phyloP scores from a whole-genome alignment of 257 asterid genomes.

The Penstemon davidsonii region DNA sequence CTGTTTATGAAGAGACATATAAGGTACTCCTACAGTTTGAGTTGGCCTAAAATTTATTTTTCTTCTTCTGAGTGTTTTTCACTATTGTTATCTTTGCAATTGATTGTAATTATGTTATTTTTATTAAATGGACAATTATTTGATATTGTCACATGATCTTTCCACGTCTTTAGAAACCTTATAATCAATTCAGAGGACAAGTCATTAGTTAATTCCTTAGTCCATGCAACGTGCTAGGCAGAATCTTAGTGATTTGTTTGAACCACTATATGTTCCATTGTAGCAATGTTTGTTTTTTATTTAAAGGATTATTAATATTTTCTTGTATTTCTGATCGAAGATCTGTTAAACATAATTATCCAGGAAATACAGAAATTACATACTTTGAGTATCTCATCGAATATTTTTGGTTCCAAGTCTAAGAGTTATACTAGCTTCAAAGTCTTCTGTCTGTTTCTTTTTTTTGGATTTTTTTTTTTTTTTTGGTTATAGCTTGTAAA shows the following conservation, averaged over 20 bases:
- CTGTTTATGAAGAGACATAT: conserved; percentile 97
- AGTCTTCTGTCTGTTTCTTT: not conserved
- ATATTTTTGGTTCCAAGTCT: not conserved
- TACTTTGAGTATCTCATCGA: not conserved
- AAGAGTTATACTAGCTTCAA: not conserved
- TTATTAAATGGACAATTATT: not conserved
- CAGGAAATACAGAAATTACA: not conserved
- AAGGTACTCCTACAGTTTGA: conserved; percentile 54
- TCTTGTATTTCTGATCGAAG: not conserved
- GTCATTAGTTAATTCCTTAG: not conserved
- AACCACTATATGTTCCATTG: not conserved
- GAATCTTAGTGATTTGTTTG: not conserved
- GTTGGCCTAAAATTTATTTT: not conserved
- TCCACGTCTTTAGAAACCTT: not conserved
- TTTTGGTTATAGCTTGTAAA: not conserved
- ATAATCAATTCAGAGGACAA: conserved; percentile 5
- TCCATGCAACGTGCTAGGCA: not conserved
- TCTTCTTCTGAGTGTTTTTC: not conserved
- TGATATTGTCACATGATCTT: not conserved
- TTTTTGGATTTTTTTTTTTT: not conserved
- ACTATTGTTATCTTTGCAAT: not conserved
- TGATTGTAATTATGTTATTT: conserved; percentile 1
- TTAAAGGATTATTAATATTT: not conserved
- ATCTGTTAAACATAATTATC: not conserved
- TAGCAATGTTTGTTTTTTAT: not conserved